A percentile compares a stretch with the other conserved stretches of the same genome.
Conservation (phyloP, 352 stramenopile genomes). For the Phytophthora boehmeriae region DNA sequence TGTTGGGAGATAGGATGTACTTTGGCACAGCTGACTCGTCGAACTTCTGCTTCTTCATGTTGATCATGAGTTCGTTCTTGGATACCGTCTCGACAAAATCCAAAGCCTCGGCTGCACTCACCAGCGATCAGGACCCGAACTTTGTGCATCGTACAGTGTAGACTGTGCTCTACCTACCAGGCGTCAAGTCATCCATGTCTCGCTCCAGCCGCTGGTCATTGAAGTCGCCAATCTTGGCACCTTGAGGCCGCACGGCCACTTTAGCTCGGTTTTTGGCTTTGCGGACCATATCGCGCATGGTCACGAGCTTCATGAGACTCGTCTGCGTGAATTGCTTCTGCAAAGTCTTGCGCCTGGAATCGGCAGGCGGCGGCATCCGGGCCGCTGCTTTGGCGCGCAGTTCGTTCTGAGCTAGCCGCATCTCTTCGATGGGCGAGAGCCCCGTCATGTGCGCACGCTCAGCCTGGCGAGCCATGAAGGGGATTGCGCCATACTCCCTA, state of each 20-base stretch:
- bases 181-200: slow-evolving; percentile 83
- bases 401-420: slow-evolving; percentile 83
- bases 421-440: slow-evolving; percentile 85
- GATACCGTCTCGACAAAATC: slow-evolving; percentile 80
- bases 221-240: slow-evolving; percentile 38
- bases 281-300: slow-evolving; percentile 56
- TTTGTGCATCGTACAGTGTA: not conserved
- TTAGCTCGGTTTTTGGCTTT: slow-evolving; percentile 67
- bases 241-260: slow-evolving; percentile 38
- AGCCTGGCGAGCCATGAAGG: slow-evolving; percentile 81
- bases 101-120: slow-evolving; percentile 60
- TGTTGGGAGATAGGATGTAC: slow-evolving; percentile 76
- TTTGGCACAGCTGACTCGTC: slow-evolving; percentile 82
- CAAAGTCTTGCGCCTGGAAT: slow-evolving; percentile 19
- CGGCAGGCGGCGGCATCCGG: slow-evolving; percentile 32
- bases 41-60: slow-evolving; percentile 84
- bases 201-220: slow-evolving; percentile 43
- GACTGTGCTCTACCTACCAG: slow-evolving; percentile 39
- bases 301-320: slow-evolving; percentile 66
- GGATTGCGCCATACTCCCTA: slow-evolving; percentile 37
- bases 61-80: slow-evolving; percentile 87
- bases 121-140: slow-evolving; percentile 10
- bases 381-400: slow-evolving; percentile 71
- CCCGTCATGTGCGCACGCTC: slow-evolving; percentile 74
- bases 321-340: slow-evolving; percentile 34